Base-by-base conservation (phyloP, 345 rosid genomes). In the Linum usitatissimum region DNA sequence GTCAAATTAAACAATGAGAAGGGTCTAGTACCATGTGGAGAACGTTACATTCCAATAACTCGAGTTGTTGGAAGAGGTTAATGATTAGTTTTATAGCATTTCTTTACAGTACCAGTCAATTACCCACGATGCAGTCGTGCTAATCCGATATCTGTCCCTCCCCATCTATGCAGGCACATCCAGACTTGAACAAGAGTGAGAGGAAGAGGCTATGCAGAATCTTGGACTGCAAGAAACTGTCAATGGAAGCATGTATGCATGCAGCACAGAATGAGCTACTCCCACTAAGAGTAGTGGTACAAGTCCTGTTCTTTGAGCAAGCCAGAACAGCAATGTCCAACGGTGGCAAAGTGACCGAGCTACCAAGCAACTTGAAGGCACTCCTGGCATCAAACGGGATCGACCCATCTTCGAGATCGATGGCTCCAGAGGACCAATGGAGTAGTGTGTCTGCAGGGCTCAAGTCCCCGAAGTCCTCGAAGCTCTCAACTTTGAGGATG, bases 181-280 rank as follows among this genome's bases (percentile, higher is more conserved):
- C 83, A 28, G 84, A 81, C 63, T 75, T 93, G 59, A 90, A 66
- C 80, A 93, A 90, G 83, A 78, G 83, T 34, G 96, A 93, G 63
- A 75, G 99, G 57, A 93, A 93, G 68, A 81, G 90, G 63, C 51
- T 87, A 51, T 93, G 99, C 48, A 76, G 96, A 68, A 74, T 82
- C 17, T 78, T 93, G 18, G 85, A 93, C 84, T 93, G 99, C 87
- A 93, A 84, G 80, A 93, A 87, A 67, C 87, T 93, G 4, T 86
- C 99, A 3, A 81, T 87, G 73, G 96, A 90, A 69, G 97, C 96
- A 30, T 93, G 99, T 77, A 90, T 90, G 97, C 99, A 93, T 59
- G 97, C 99, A 0, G 97, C 99, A 0, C 96, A 86, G 61, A 93
- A 93, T 51, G 99, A 93, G 78, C 66, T 82, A 60, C 91, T 93